Evolutionary conservation across 257 asterid genomes (phyloP), one percentile per base, ranked within the genome.

Genomic region (Ilex aquifolium): DNA sequence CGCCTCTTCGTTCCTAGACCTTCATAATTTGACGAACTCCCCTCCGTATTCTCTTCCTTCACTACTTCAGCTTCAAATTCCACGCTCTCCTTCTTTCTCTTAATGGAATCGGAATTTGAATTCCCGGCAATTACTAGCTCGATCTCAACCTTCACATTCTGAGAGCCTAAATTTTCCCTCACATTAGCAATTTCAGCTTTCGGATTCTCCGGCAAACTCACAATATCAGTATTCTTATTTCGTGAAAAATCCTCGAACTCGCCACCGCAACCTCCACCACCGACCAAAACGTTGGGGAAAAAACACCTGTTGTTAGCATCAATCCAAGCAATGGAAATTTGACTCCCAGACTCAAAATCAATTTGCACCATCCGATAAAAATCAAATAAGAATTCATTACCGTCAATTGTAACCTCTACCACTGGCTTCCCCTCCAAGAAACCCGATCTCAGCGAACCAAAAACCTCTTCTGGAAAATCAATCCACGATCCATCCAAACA

Each of bases 261-360:
- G 0, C 12, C 12, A 42, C 10, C 48, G 12, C 12, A 6, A 11
- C 48, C 48, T 6, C 48, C 48, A 11, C 48, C 12, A 11, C 48
- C 68, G 27, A 86, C 73, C 70, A 83, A 84, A 48, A 31, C 8
- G 62, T 72, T 74, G 2, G 97, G 97, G 69, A 83, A 83, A 74
- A 81, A 90, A 44, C 91, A 82, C 73, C 74, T 75, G 51, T 86
- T 88, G 36, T 67, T 67, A 16, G 77, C 81, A 69, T 90, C 97
- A 59, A 89, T 78, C 97, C 97, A 90, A 16, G 94, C 69, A 42
- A 90, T 70, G 3, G 94, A 85, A 9, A 80, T 78, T 62, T 77
- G 83, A 36, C 58, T 32, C 3, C 85, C 87, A 29, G 72, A 61
- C 10, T 39, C 69, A 75, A 87, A 44, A 2, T 87, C 82, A 56